Conservation (phyloP, 2,329 filamentous ascomycete species). For the Immersiporthe knoxdaviesiana region DNA sequence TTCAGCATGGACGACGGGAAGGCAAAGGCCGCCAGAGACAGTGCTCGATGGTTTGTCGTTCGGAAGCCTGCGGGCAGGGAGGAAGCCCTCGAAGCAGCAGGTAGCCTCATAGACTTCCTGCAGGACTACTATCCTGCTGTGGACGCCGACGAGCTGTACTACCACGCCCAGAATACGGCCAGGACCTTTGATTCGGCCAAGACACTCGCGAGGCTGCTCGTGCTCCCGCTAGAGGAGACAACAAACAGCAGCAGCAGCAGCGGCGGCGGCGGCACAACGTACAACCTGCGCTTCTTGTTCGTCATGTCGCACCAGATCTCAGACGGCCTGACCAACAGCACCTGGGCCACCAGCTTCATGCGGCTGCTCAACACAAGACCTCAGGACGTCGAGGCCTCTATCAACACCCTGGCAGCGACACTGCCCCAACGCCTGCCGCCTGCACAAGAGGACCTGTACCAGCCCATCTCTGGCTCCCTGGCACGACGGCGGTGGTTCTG, state of each 20-base stretch:
- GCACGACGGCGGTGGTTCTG: slow-evolving; percentile 35
- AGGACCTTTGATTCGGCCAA: slow-evolving; percentile 31
- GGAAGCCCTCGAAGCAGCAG: slow-evolving; percentile 7
- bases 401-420: slow-evolving; percentile 27
- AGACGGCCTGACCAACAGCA: slow-evolving; percentile 32
- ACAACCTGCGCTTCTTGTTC: slow-evolving; percentile 31
- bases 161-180: slow-evolving; percentile 33
- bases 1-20: slow-evolving; percentile 30
- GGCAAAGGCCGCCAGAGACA: background rate
- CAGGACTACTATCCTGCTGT: slow-evolving; percentile 20
- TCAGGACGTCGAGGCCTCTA: slow-evolving; percentile 24
- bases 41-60: slow-evolving; percentile 21
- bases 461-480: slow-evolving; percentile 29
- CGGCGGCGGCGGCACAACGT: background rate
- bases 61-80: background rate
- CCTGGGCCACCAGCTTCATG: slow-evolving; percentile 32
- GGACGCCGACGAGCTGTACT: slow-evolving; percentile 29
- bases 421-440: slow-evolving; percentile 31
- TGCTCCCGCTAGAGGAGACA: slow-evolving; percentile 29
- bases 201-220: slow-evolving; percentile 31
- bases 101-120: slow-evolving; percentile 8
- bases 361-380: slow-evolving; percentile 31
- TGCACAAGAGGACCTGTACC: slow-evolving; percentile 34
- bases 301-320: slow-evolving; percentile 34
- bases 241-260: no score